Conservation (phyloP, 305 asterid species). For the Solanum hybrid region DNA sequence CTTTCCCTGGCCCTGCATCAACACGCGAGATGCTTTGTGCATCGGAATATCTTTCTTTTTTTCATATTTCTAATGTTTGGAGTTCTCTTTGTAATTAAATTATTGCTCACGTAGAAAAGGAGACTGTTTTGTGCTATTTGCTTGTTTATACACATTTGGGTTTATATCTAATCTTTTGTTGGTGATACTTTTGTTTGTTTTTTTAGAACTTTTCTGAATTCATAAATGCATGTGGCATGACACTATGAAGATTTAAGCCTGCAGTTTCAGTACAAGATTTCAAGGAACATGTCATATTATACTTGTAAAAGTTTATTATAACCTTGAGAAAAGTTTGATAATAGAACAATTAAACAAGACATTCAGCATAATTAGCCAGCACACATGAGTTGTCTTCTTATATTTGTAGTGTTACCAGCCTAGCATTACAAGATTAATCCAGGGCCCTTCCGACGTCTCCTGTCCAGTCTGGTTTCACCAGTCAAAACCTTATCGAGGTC, state of each 20-base stretch:
- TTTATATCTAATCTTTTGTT: not conserved
- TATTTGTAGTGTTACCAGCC: not conserved
- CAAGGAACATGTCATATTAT: not conserved
- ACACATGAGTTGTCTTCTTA: not conserved
- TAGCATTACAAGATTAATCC: not conserved
- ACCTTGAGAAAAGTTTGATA: not conserved
- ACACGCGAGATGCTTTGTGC: not conserved
- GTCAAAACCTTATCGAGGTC: conserved; percentile 55
- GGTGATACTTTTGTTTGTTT: not conserved
- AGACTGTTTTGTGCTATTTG: not conserved
- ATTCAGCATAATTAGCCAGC: not conserved
- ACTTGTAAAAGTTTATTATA: not conserved
- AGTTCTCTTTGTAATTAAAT: not conserved
- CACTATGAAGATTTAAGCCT: not conserved
- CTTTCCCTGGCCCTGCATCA: not conserved
- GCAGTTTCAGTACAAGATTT: not conserved
- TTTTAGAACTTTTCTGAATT: not conserved
- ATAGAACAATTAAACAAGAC: not conserved
- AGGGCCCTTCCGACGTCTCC: conserved; percentile 20
- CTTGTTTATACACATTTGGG: not conserved
- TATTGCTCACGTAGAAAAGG: not conserved
- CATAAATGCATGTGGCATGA: not conserved
- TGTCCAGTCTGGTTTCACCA: conserved; percentile 13
- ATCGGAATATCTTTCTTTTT: not conserved
- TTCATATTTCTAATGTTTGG: not conserved